Evolutionary conservation across 805 yeast genomes (phyloP).

Genomic region (Yarrowia deformans): DNA sequence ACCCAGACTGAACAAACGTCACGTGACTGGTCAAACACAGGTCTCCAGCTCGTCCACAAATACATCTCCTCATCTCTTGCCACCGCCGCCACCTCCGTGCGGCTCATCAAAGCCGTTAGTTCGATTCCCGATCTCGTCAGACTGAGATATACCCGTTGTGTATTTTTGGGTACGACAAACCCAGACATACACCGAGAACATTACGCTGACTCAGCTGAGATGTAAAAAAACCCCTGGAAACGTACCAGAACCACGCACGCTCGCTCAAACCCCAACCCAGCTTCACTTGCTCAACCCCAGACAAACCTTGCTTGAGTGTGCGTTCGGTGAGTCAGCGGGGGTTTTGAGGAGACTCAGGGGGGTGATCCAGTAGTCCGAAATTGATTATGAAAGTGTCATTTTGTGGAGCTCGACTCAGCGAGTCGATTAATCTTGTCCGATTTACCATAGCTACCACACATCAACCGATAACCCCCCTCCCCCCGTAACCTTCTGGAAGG

Average conservation of each 20-base stretch:
- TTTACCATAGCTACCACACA: neutral
- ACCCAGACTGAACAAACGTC: too few species aligned
- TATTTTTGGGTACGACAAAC: neutral
- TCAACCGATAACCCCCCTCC: neutral
- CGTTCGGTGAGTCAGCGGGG: constrained; percentile 24
- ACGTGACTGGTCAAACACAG: too few species aligned
- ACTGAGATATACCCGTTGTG: neutral
- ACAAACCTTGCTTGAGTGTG: neutral
- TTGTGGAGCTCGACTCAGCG: neutral
- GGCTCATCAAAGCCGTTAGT: neutral
- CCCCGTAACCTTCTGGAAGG: constrained; percentile 6
- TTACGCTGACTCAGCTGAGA: too few species aligned
- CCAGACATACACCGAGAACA: neutral
- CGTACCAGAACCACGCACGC: too few species aligned
- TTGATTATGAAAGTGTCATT: neutral
- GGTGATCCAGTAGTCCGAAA: neutral
- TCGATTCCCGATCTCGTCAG: neutral
- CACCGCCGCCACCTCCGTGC: neutral
- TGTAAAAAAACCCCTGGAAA: too few species aligned
- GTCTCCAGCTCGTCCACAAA: too few species aligned
- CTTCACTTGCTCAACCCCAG: constrained; percentile 2
- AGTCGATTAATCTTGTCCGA: neutral
- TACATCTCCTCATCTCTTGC: too few species aligned
- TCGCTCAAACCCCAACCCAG: too few species aligned
- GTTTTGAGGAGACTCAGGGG: too few species aligned